Percentiles rank a stretch among this genome's conserved stretches.
Evolutionary conservation across 2,329 filamentous ascomycete species (phyloP).

Genomic region (Cordyceps cicadae): DNA sequence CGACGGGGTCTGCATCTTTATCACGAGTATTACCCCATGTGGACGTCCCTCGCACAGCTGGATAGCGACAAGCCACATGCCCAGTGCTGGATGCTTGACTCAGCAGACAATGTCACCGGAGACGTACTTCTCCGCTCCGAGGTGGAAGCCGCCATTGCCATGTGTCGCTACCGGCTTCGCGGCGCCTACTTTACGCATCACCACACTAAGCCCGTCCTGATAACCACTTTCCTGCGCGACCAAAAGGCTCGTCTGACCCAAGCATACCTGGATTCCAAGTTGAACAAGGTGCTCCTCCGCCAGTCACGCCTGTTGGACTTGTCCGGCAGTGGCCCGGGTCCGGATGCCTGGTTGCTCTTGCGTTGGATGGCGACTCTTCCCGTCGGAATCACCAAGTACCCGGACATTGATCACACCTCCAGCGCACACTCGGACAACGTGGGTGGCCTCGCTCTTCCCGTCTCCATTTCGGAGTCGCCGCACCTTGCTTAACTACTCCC

Average conservation of each 20-base stretch:
- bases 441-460: too few species aligned
- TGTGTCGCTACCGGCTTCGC: not conserved
- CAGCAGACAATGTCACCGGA: not conserved
- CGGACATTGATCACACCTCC: not conserved
- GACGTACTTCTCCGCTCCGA: not conserved
- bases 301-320: not conserved
- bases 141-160: not conserved
- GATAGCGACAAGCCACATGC: not conserved
- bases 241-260: not conserved
- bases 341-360: not conserved
- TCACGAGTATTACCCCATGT: not conserved
- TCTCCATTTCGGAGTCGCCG: not conserved
- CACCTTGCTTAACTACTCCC: too few species aligned
- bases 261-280: not conserved
- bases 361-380: not conserved
- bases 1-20: not conserved
- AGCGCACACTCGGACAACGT: too few species aligned
- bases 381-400: not conserved
- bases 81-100: not conserved
- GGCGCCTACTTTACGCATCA: not conserved
- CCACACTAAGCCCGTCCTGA: conserved; percentile 2
- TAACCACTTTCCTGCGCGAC: not conserved
- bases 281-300: not conserved
- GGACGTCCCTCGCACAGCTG: not conserved
- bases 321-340: not conserved